phyloP scores from a whole-genome alignment of 768 basidiomycete species.

The Lentinula sp. region DNA sequence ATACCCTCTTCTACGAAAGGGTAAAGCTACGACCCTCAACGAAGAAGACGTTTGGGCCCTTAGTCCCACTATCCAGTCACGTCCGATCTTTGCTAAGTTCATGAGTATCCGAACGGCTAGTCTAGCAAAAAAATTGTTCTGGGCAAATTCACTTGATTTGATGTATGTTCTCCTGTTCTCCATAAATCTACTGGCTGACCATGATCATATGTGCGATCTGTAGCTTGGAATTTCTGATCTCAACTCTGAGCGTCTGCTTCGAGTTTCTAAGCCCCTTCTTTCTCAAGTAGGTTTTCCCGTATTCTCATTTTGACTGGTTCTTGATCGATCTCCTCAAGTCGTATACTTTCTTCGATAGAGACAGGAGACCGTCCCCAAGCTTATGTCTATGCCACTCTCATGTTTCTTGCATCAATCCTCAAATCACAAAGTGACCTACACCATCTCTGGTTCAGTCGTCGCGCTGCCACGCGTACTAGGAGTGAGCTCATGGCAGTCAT shows the following conservation, averaged over 20 bases:
- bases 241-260: constrained; percentile 63
- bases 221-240: constrained; percentile 62
- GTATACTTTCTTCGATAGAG: constrained; percentile 41
- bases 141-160: constrained; percentile 41
- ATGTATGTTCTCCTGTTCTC: constrained; percentile 22
- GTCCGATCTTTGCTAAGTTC: constrained; percentile 56
- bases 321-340: constrained; percentile 20
- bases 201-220: background rate
- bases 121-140: constrained; percentile 34
- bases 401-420: constrained; percentile 53
- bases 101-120: constrained; percentile 29
- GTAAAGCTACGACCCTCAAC: constrained; percentile 48
- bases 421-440: constrained; percentile 53
- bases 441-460: constrained; percentile 76
- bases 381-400: constrained; percentile 74
- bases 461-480: constrained; percentile 68
- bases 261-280: constrained; percentile 84
- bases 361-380: constrained; percentile 46
- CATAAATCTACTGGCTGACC: background rate
- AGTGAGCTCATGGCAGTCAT: constrained; percentile 80
- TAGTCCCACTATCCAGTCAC: constrained; percentile 62
- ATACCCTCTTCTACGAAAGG: constrained; percentile 54
- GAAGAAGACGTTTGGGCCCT: constrained; percentile 71
- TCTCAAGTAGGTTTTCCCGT: constrained; percentile 50
- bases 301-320: constrained; percentile 6